These are phyloP conservation scores for Trametes sp. DNA, from an alignment of 1,284 basidiomycete genomes.

Conservation along the genomic window DNA sequence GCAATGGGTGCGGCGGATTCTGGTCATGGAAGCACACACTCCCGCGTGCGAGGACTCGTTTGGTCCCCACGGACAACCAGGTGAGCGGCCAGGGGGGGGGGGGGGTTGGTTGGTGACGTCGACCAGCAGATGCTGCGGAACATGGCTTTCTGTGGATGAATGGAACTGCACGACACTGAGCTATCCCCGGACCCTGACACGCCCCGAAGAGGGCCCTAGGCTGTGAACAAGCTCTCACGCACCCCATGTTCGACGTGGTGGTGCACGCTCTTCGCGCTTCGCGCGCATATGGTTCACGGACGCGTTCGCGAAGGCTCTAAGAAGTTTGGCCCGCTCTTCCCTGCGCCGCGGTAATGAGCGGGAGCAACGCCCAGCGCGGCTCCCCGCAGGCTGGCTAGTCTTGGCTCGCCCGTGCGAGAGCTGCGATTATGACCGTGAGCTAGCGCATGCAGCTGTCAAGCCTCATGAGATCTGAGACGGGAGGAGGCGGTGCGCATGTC, in stretches of 20 bases:
- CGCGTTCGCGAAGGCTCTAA: slow-evolving; percentile 19
- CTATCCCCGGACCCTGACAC: background rate
- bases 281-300: slow-evolving; percentile 29
- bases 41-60: too few relatives aligned
- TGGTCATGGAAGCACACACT: background rate
- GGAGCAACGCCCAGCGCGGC: slow-evolving; percentile 2
- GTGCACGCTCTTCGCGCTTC: slow-evolving; percentile 23
- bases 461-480: background rate
- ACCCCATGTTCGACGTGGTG: slow-evolving; percentile 24
- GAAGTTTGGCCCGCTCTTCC: background rate
- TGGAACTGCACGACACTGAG: background rate
- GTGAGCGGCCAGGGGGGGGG: background rate
- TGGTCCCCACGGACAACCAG: background rate
- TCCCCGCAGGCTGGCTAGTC: slow-evolving; percentile 8
- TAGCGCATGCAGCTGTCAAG: background rate
- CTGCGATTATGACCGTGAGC: slow-evolving; percentile 18
- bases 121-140: too few relatives aligned
- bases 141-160: too few relatives aligned
- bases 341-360: slow-evolving; percentile 20
- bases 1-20: background rate
- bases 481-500: background rate
- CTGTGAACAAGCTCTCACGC: slow-evolving; percentile 18
- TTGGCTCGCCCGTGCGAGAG: slow-evolving; percentile 4
- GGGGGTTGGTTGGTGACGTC: too few relatives aligned
- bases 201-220: background rate